A percentile compares a stretch with the other conserved stretches of the same genome.
Conservation (phyloP, 2,329 filamentous ascomycete genomes). For the Cladosporium oxysporum region DNA sequence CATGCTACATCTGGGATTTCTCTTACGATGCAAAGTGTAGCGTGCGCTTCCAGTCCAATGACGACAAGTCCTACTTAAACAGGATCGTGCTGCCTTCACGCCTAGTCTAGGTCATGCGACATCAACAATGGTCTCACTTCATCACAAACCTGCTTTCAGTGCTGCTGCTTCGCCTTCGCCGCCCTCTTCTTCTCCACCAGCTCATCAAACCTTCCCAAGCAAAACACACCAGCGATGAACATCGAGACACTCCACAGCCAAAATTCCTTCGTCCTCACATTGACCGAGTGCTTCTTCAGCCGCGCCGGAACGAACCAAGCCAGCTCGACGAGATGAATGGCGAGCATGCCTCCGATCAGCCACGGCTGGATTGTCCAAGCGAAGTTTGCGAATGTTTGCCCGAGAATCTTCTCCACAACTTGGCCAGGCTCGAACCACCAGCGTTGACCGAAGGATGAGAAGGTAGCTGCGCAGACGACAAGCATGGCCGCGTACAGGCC, state of each 20-base stretch:
- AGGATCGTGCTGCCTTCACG: neutral
- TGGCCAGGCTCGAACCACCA: conserved; percentile 55
- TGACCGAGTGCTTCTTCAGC: conserved; percentile 55
- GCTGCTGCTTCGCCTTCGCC: conserved; percentile 43
- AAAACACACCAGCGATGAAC: conserved; percentile 56
- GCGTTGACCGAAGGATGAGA: conserved; percentile 52
- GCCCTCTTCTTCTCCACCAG: conserved; percentile 45
- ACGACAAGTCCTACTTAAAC: neutral
- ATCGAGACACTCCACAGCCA: conserved; percentile 55
- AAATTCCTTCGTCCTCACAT: conserved; percentile 51
- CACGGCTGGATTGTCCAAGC: conserved; percentile 61
- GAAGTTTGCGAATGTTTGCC: conserved; percentile 60
- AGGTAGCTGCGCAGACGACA: conserved; percentile 56
- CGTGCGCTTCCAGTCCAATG: neutral
- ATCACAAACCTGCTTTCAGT: conserved; percentile 32
- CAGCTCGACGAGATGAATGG: conserved; percentile 67
- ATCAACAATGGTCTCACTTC: neutral
- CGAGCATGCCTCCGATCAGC: conserved; percentile 61
- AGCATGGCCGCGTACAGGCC: conserved; percentile 59
- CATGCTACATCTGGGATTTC: neutral
- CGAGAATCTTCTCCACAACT: conserved; percentile 40
- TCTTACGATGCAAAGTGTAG: neutral
- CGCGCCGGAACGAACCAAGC: conserved; percentile 48
- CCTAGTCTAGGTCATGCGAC: neutral
- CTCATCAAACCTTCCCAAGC: conserved; percentile 49